Conservation (phyloP, 2,329 filamentous ascomycete species). For the Biscogniauxia sp. region DNA sequence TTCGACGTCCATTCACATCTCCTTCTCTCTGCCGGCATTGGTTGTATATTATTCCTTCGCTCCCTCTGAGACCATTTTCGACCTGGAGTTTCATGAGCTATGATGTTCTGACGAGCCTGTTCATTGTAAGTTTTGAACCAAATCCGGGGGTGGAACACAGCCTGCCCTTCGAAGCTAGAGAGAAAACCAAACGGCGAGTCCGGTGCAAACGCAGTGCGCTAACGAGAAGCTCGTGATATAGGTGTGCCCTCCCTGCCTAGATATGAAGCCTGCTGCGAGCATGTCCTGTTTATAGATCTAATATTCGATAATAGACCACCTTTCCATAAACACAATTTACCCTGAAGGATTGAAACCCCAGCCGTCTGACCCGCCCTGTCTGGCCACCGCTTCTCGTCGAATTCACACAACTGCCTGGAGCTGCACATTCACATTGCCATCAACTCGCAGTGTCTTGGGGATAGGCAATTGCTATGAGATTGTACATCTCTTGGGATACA, state of each 20-base stretch:
- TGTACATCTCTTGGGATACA: background rate
- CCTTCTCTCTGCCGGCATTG: slow-evolving; percentile 16
- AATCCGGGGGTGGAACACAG: too few relatives aligned
- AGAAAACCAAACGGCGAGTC: background rate
- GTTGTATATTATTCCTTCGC: slow-evolving; percentile 9
- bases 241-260: background rate
- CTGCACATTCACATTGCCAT: slow-evolving; percentile 10
- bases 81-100: slow-evolving; percentile 15
- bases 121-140: slow-evolving; percentile 4
- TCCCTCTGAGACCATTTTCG: background rate
- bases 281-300: slow-evolving; percentile 14
- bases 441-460: slow-evolving; percentile 2
- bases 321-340: slow-evolving; percentile 2
- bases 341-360: slow-evolving; percentile 5
- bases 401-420: slow-evolving; percentile 7
- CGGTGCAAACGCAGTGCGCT: background rate
- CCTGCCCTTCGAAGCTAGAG: background rate
- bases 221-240: background rate
- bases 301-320: slow-evolving; percentile 19
- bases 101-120: slow-evolving; percentile 11
- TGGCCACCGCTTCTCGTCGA: slow-evolving; percentile 4
- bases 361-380: slow-evolving; percentile 3
- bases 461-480: slow-evolving; percentile 8
- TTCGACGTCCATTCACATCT: slow-evolving; percentile 9
- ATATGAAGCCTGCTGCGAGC: background rate